phyloP scores from a whole-genome alignment of 2,329 filamentous ascomycete genomes.

The Phialocephala subalpina region DNA sequence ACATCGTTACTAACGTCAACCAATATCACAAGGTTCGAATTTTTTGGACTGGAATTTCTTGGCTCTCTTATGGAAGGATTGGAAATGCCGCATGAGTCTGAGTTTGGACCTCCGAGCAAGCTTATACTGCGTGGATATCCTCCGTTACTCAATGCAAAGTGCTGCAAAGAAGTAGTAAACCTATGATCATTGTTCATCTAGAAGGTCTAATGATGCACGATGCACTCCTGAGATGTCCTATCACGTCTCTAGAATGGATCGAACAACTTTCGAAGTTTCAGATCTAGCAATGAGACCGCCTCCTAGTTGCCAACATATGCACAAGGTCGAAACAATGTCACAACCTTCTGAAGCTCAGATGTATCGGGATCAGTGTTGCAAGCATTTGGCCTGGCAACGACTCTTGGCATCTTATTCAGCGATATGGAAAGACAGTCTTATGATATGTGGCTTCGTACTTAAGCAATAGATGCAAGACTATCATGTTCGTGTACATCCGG shows the following conservation, averaged over 20 bases:
- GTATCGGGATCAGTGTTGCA: background rate
- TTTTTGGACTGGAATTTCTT: background rate
- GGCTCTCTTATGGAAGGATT: background rate
- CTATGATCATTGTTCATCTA: background rate
- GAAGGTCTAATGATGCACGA: background rate
- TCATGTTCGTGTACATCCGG: slow-evolving; percentile 6
- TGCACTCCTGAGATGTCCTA: slow-evolving; percentile 1
- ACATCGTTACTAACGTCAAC: background rate
- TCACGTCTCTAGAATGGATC: slow-evolving; percentile 4
- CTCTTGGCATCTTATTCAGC: slow-evolving; percentile 4
- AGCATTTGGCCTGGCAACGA: background rate
- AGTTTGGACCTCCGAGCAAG: background rate
- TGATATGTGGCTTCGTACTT: background rate
- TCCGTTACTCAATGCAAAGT: background rate
- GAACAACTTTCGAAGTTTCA: slow-evolving; percentile 7
- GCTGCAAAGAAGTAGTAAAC: background rate
- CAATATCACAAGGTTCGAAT: background rate
- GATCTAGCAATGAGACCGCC: background rate
- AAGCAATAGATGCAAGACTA: background rate
- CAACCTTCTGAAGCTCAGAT: background rate
- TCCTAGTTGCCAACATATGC: slow-evolving; percentile 1
- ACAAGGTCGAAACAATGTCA: background rate
- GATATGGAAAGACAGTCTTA: background rate
- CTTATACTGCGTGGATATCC: background rate
- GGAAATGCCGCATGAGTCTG: background rate